A percentile compares a stretch with the other conserved stretches of the same genome.
Evolutionary conservation across 257 asterid species (phyloP).

Genomic region (Oldenlandia corymbosa): DNA sequence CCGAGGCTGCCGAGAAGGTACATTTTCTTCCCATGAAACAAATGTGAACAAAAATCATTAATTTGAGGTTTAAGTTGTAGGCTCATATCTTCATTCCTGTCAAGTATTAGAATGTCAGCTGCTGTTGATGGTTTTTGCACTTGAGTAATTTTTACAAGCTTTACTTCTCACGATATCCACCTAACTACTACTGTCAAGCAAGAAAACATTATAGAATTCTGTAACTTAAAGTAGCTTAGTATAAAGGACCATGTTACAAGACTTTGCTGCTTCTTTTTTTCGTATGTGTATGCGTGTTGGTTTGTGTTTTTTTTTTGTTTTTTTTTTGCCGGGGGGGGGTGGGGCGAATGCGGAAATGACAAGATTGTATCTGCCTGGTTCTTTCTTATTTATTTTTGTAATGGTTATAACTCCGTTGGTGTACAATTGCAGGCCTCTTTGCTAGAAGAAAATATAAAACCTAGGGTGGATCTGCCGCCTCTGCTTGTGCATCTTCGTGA

Average conservation of each 20-base stretch:
- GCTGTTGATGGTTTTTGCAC: neutral
- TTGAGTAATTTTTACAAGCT: neutral
- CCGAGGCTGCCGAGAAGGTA: conserved; percentile 92
- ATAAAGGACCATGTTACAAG: neutral
- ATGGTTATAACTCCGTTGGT: conserved; percentile 8
- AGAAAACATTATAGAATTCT: neutral
- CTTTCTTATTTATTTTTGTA: neutral
- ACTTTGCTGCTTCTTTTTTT: no score
- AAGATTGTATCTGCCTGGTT: neutral
- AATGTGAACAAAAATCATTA: no score
- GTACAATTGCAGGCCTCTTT: conserved; percentile 57
- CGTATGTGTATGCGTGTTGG: no score
- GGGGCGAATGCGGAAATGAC: neutral
- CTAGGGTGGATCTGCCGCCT: conserved; percentile 79
- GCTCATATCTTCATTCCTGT: neutral
- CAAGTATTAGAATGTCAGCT: neutral
- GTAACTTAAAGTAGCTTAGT: neutral
- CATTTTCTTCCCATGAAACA: conserved; percentile 3
- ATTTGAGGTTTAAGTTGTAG: no score
- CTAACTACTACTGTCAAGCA: neutral
- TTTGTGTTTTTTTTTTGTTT: no score
- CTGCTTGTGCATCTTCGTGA: conserved; percentile 80
- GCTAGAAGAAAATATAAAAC: conserved; percentile 74
- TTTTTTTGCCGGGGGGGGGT: no score
- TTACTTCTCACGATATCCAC: neutral